These are phyloP conservation scores for Lentinus polychrous DNA, from an alignment of 1,284 basidiomycete genomes.

Conservation along the genomic window DNA sequence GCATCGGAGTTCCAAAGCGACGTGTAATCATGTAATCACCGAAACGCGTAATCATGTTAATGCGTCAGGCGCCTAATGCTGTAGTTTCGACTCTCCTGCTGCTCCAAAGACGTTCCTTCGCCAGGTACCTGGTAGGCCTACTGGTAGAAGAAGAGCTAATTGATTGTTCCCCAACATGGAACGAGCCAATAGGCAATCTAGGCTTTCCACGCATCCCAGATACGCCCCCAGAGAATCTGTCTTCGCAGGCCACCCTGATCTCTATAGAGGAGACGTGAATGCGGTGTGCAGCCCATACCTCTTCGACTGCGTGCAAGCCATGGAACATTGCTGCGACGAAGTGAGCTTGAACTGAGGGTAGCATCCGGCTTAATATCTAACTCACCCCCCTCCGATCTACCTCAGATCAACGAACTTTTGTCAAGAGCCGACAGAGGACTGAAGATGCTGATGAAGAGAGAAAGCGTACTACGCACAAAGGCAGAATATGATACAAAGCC, in stretches of 20 bases:
- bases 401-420: conserved; percentile 67
- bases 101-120: no score
- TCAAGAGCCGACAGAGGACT: conserved; percentile 64
- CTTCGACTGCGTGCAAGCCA: conserved; percentile 62
- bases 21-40: neutral
- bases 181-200: conserved; percentile 29
- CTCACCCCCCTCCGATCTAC: no score
- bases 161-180: neutral
- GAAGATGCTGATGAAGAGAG: conserved; percentile 49
- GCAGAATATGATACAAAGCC: conserved; percentile 28
- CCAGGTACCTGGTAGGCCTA: no score
- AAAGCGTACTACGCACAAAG: conserved; percentile 51
- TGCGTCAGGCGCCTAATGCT: no score
- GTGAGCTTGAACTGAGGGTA: conserved; percentile 26
- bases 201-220: conserved; percentile 52
- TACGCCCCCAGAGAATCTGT: conserved; percentile 53
- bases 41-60: conserved; percentile 1
- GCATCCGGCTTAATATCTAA: no score
- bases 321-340: conserved; percentile 75
- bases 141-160: no score
- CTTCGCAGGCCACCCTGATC: conserved; percentile 53
- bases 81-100: no score
- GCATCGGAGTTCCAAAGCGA: conserved; percentile 24
- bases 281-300: conserved; percentile 62
- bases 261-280: conserved; percentile 51